Base-by-base conservation (phyloP, 805 yeast genomes). In the Candida parachauliodes region DNA sequence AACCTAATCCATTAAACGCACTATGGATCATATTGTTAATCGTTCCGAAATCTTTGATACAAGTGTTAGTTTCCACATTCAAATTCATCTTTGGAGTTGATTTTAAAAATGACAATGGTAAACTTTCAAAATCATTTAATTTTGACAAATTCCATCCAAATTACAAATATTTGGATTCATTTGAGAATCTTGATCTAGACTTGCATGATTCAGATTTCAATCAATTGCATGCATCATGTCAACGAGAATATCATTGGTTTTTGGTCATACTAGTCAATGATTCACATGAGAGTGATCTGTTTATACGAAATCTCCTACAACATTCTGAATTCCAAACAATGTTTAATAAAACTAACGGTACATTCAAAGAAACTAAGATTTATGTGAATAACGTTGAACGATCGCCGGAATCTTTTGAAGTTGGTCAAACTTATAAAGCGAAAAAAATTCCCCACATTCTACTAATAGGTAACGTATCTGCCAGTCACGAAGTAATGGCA, bases 41-140 rank as follows among this genome's bases (percentile, higher is more conserved):
- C 5, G 55, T 83, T 8, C 89, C 88, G 9, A 71, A 66, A 39
- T 47, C 78, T 1, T 33, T 77, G 7, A 59, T 76, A 33, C 60
- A 64, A 8, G 37, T 76, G 7, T 49, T 76, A 1, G 50, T 65
- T 8, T 67, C 76, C 1, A 48, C 59, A 3, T 42, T 60, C 31
- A 51, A 49, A 29, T 52, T 47, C 32, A 28, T 63, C 8, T 49
- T 59, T 28, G 60, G 62, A 2, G 23, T 22, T 34, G 17, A 15
- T 10, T 24, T n/a, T 14, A 14, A 32, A 44, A 37, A 31, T 29
- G 32, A 30, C 18, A 24, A 47, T 5, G 50, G 54, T 43, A 44
- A 45, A 16, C 48, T 52, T 24, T 60, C 65, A n/a, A 24, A 37
- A 5, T 29, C 33, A 5, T 62, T 66, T 32, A 50, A 61, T 38